These are phyloP conservation scores for Blepharisma undulans DNA, from an alignment of 169 alveolate genomes.

Conservation along the genomic window DNA sequence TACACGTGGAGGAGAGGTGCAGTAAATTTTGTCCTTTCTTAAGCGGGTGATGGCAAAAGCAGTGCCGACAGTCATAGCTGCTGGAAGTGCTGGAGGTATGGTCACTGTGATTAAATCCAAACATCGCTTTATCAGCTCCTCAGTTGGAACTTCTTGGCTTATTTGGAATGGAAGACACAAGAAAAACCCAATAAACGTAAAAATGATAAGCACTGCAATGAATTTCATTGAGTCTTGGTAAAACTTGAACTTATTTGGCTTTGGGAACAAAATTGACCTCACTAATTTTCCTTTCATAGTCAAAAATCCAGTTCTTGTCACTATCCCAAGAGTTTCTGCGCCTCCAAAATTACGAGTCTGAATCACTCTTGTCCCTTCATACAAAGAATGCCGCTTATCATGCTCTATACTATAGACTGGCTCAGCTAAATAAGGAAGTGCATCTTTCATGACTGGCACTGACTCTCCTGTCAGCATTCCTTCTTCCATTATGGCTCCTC, in stretches of 20 bases:
- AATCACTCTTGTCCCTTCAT: constrained; percentile 78
- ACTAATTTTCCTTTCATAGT: constrained; percentile 91
- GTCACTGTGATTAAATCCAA: constrained; percentile 91
- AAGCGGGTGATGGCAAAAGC: constrained; percentile 85
- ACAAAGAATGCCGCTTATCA: constrained; percentile 65
- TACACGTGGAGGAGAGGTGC: constrained; percentile 87
- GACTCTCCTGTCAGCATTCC: constrained; percentile 92
- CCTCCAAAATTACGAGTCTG: constrained; percentile 55
- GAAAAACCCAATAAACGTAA: constrained; percentile 81
- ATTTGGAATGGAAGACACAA: constrained; percentile 70
- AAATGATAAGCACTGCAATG: constrained; percentile 77
- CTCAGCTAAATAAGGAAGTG: constrained; percentile 73
- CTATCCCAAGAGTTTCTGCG: constrained; percentile 78
- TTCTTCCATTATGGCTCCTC: constrained; percentile 85
- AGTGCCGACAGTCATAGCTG: constrained; percentile 90
- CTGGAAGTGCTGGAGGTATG: constrained; percentile 95
- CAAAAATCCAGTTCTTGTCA: constrained; percentile 83
- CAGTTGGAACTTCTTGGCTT: constrained; percentile 43
- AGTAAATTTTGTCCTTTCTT: constrained; percentile 75
- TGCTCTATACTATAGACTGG: constrained; percentile 59
- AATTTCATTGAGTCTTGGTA: constrained; percentile 86
- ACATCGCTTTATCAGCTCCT: constrained; percentile 70
- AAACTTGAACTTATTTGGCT: constrained; percentile 82
- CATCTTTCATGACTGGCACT: constrained; percentile 88
- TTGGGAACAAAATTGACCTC: constrained; percentile 86